Conservation (phyloP, 1,284 basidiomycete species). For the Sphagnurus paluster region DNA sequence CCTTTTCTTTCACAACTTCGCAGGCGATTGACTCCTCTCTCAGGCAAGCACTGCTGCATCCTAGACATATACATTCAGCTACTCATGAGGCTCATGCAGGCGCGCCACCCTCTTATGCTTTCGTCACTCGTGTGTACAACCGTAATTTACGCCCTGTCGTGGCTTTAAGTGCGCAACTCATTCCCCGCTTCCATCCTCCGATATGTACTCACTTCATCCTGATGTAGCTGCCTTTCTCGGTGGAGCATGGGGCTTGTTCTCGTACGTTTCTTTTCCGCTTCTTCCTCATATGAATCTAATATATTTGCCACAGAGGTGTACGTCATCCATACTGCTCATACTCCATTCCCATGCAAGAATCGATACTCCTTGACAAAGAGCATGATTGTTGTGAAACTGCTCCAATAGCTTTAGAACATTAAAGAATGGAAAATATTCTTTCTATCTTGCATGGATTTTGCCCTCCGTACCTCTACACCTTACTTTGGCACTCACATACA, state of each 20-base stretch:
- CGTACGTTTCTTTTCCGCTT: constrained; percentile 42
- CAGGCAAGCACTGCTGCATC: neutral
- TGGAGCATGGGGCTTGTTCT: constrained; percentile 59
- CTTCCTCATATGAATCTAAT: constrained; percentile 3
- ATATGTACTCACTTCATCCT: neutral
- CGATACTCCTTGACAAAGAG: no score
- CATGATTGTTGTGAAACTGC: no score
- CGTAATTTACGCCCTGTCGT: constrained; percentile 61
- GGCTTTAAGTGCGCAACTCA: constrained; percentile 45
- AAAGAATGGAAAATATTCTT: no score
- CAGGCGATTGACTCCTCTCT: no score
- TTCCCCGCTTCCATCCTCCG: neutral
- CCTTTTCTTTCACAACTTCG: no score
- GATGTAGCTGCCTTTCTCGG: constrained; percentile 45
- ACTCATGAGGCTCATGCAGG: constrained; percentile 29
- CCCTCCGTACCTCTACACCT: neutral
- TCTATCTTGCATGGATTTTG: no score
- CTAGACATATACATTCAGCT: neutral
- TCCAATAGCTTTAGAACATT: no score
- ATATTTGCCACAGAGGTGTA: constrained; percentile 46
- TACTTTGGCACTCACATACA: neutral
- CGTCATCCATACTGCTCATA: constrained; percentile 20
- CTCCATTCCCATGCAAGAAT: no score
- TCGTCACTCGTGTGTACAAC: constrained; percentile 54
- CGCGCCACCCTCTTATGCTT: constrained; percentile 56